phyloP scores from a whole-genome alignment of 108 stramenopile genomes.

The Cylindrotheca closterium region DNA sequence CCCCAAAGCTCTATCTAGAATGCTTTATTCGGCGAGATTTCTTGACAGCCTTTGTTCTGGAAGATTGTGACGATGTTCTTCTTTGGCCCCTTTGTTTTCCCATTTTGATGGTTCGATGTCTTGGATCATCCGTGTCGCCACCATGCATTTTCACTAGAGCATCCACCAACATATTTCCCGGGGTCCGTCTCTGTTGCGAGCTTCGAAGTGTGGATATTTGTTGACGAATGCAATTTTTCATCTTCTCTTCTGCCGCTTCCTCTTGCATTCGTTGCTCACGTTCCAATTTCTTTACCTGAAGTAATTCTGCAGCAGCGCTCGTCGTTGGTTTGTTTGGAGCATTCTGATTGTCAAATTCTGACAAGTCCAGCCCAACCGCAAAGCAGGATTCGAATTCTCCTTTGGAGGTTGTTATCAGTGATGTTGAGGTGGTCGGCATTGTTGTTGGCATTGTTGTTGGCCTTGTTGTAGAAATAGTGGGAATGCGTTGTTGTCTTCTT shows the following conservation, averaged over 20 bases:
- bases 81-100: background rate
- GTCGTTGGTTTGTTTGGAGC: background rate
- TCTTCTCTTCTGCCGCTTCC: conserved; percentile 16
- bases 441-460: background rate
- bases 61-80: background rate
- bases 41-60: conserved; percentile 5
- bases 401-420: background rate
- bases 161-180: conserved; percentile 7
- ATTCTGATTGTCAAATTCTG: conserved; percentile 23
- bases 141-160: conserved; percentile 36
- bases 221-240: conserved; percentile 9
- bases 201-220: conserved; percentile 9
- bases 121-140: conserved; percentile 4
- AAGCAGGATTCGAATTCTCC: conserved; percentile 42
- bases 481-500: too few species aligned
- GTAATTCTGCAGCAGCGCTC: conserved; percentile 31
- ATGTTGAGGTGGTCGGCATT: background rate
- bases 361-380: conserved; percentile 34
- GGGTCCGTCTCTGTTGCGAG: background rate
- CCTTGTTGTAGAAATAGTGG: background rate
- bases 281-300: conserved; percentile 20
- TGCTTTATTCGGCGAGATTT: conserved; percentile 17
- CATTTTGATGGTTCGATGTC: conserved; percentile 8
- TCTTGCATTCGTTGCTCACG: conserved; percentile 11
- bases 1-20: too few species aligned